A percentile compares a stretch with the other conserved stretches of the same genome.
phyloP scores from a whole-genome alignment of 2,329 filamentous ascomycete genomes.

The Cryphonectria parasitica region DNA sequence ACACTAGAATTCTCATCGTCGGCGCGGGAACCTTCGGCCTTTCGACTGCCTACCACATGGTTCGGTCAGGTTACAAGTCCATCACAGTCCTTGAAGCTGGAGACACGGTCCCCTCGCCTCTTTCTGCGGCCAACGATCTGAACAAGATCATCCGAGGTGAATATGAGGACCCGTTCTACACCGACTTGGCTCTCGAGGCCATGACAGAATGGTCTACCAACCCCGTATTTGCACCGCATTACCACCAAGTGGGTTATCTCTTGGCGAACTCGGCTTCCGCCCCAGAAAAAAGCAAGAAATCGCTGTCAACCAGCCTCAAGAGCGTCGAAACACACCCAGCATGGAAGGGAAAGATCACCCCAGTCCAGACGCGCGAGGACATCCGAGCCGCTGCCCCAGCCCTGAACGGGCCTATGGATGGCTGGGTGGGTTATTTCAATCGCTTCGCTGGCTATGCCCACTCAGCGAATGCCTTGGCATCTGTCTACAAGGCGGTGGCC shows the following conservation, averaged over 20 bases:
- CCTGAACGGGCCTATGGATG: conserved; percentile 50
- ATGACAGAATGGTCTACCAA: conserved; percentile 55
- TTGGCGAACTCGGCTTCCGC: conserved; percentile 53
- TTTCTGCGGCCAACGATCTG: conserved; percentile 60
- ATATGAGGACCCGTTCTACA: conserved; percentile 62
- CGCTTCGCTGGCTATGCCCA: conserved; percentile 61
- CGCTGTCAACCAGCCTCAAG: conserved; percentile 47
- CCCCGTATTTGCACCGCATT: conserved; percentile 57
- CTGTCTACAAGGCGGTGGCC: conserved; percentile 48
- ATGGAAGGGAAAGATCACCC: conserved; percentile 45
- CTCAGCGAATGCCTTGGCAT: conserved; percentile 54
- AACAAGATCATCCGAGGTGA: conserved; percentile 66
- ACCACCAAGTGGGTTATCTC: conserved; percentile 50
- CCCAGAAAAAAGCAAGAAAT: conserved; percentile 50
- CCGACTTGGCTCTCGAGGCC: conserved; percentile 53
- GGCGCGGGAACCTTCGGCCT: conserved; percentile 56
- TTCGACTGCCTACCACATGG: conserved; percentile 52
- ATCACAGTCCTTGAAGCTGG: conserved; percentile 52
- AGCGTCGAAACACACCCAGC: conserved; percentile 45
- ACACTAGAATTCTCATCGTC: conserved; percentile 41
- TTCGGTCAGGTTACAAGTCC: conserved; percentile 47
- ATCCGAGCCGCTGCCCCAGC: conserved; percentile 52
- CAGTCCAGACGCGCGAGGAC: conserved; percentile 42
- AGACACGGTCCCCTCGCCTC: conserved; percentile 47
- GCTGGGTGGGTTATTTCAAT: conserved; percentile 65